phyloP scores from a whole-genome alignment of 495 filamentous ascomycete genomes.

The Trichoderma asperelloides region DNA sequence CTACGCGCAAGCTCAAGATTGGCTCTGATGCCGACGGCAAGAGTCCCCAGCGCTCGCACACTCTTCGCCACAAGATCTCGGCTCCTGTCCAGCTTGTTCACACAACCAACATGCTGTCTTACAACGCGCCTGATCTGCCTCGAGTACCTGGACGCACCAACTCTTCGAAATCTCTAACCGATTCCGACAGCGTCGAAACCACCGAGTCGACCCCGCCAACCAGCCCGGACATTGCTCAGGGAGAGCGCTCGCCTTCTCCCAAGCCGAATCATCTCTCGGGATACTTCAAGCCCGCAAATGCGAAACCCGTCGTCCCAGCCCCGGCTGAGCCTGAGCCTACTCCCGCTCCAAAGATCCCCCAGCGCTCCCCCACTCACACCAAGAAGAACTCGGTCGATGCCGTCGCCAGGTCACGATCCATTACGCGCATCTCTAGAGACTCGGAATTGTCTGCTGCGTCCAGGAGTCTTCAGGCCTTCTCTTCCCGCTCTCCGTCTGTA shows the following conservation, averaged over 20 bases:
- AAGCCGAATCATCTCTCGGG: constrained; percentile 71
- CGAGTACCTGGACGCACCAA: constrained; percentile 37
- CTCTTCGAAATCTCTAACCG: constrained; percentile 43
- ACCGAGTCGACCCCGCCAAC: constrained; percentile 52
- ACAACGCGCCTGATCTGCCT: constrained; percentile 77
- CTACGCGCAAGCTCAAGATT: constrained; percentile 42
- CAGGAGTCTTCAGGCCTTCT: constrained; percentile 37
- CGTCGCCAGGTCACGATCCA: constrained; percentile 57
- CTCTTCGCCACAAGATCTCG: constrained; percentile 66
- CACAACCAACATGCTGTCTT: constrained; percentile 92
- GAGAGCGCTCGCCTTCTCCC: constrained; percentile 46
- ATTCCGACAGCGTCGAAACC: constrained; percentile 54
- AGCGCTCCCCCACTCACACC: constrained; percentile 73
- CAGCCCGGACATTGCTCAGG: constrained; percentile 64
- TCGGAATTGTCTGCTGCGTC: constrained; percentile 33
- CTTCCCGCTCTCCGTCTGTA: constrained; percentile 33
- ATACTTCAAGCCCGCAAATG: constrained; percentile 56
- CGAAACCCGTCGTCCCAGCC: constrained; percentile 33
- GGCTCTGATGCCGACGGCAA: constrained; percentile 27
- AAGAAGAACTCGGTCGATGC: constrained; percentile 51
- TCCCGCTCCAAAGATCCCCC: constrained; percentile 58
- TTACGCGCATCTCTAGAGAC: constrained; percentile 41
- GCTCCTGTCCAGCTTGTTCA: constrained; percentile 77
- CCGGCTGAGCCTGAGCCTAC: constrained; percentile 20
- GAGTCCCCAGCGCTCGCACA: constrained; percentile 37